These are phyloP conservation scores for Neospermospora avenae DNA, from an alignment of 2,329 filamentous ascomycete genomes.

Conservation along the genomic window DNA sequence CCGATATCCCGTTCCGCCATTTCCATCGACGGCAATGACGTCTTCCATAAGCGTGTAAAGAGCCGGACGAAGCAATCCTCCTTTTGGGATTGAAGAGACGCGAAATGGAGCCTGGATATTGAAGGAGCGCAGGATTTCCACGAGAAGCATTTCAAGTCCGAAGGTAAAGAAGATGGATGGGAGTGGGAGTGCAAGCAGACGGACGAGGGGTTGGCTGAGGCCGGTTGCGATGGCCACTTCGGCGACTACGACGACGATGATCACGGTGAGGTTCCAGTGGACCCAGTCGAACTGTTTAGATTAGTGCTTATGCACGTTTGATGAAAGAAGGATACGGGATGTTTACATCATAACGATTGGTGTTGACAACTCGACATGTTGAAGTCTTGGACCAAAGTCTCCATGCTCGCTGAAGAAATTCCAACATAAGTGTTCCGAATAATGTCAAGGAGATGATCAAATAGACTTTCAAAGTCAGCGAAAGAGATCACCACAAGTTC, in stretches of 20 bases:
- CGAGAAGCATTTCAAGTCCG: conserved; percentile 47
- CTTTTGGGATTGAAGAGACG: conserved; percentile 49
- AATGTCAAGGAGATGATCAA: conserved; percentile 49
- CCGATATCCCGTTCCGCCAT: conserved; percentile 49
- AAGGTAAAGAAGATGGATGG: conserved; percentile 50
- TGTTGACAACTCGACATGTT: conserved; percentile 49
- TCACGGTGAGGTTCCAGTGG: conserved; percentile 53
- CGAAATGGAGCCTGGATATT: conserved; percentile 46
- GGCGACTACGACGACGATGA: conserved; percentile 54
- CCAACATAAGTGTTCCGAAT: conserved; percentile 50
- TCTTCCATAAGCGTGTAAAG: conserved; percentile 55
- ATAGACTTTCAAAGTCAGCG: neutral
- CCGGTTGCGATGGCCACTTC: conserved; percentile 45
- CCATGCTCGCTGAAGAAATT: conserved; percentile 43
- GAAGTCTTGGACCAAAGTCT: conserved; percentile 49
- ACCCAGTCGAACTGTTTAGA: conserved; percentile 48
- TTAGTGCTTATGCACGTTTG: neutral
- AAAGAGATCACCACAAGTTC: too few species aligned
- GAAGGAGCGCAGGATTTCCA: conserved; percentile 46
- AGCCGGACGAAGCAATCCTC: conserved; percentile 48
- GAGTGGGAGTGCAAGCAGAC: conserved; percentile 50
- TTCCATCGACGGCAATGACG: conserved; percentile 50
- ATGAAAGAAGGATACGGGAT: too few species aligned
- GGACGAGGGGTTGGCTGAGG: conserved; percentile 37
- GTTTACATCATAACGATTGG: conserved; percentile 40